Base-by-base conservation (phyloP, 495 filamentous ascomycete species). In the Platismatia glauca region DNA sequence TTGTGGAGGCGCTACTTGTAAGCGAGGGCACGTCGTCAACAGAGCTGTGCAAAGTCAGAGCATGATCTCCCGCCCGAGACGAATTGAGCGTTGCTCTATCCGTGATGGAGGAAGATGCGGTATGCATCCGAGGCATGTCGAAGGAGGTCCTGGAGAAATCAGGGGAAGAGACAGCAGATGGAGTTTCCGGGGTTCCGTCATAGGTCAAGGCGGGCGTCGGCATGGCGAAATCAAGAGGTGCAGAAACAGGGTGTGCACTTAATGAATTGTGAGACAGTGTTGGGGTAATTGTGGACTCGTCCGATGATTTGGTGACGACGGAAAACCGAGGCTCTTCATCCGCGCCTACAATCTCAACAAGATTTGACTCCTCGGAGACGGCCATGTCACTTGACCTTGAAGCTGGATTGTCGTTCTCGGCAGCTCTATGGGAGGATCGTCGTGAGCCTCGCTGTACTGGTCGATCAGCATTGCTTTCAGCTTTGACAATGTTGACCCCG, bases 1-100 rank as follows among this genome's bases (percentile, higher is more conserved):
- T 89, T 18, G 90, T 92, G 1, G 91, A 96, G 67, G 89, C 84
- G 70, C 88, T 91, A 73, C 88, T 92, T 22, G 87, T 91, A 35
- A 96, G 74, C 37, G 91, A 95, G 9, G 91, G 91, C 15, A 93
- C 88, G 74, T 91, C 89, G 61, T 95, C 91, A 29, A 90, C 81
- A 9, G 91, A 95, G 24, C 86, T 79, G 58, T 90, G 86, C 16
- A 86, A 63, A 63, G 86, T 83, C 18, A 83, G 83, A 8, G 82
- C 81, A 37, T 83, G 82, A 58, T 87, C 84, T 39, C 83, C 82
- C 67, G 86, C 77, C 8, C 82, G 71, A 9, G 59, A 69, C 11
- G 68, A 70, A 35, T 59, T 68, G 7, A 86, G 70, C 6, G 86
- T 81, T 29, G 83, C 83, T 44, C 86, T 84, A 61, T 91, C 86